A percentile compares a stretch with the other conserved stretches of the same genome.
Conservation (phyloP, 2,329 filamentous ascomycete species). For the Phyllosticta citribraziliensis region DNA sequence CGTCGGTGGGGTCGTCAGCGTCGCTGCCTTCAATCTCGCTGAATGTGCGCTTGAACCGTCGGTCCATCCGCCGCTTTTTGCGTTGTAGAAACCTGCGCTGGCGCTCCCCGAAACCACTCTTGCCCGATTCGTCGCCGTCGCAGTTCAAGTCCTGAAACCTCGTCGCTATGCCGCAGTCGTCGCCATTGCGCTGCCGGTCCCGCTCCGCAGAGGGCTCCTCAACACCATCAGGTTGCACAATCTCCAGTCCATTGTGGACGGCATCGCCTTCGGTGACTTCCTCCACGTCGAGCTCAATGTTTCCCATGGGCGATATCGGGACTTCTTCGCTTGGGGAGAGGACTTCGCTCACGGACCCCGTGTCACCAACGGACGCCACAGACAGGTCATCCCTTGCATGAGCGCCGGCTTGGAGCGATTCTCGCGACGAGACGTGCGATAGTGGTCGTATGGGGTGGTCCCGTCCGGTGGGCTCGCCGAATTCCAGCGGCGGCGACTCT, state of each 20-base stretch:
- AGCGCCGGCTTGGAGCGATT: constrained; percentile 26
- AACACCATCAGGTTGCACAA: constrained; percentile 34
- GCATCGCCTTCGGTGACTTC: constrained; percentile 29
- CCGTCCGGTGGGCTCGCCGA: constrained; percentile 25
- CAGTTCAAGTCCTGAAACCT: constrained; percentile 27
- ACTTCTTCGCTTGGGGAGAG: constrained; percentile 13
- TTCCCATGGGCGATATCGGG: constrained; percentile 14
- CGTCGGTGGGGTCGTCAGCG: constrained; percentile 31
- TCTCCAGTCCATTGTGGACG: constrained; percentile 31
- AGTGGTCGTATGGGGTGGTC: constrained; percentile 23
- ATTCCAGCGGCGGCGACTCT: constrained; percentile 29
- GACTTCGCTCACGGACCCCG: constrained; percentile 15
- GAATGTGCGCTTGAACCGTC: constrained; percentile 36
- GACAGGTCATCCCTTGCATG: constrained; percentile 24
- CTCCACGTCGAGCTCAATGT: constrained; percentile 32
- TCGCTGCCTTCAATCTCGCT: constrained; percentile 37
- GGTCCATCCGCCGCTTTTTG: constrained; percentile 33
- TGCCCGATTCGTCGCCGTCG: constrained; percentile 19
- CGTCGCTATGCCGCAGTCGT: constrained; percentile 22
- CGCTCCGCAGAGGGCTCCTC: constrained; percentile 33
- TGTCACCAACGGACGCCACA: constrained; percentile 19
- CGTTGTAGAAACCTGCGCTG: constrained; percentile 14
- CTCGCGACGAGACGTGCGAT: constrained; percentile 25
- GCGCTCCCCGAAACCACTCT: constrained; percentile 18
- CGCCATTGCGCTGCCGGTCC: constrained; percentile 18